Evolutionary conservation across 1,284 basidiomycete genomes (phyloP), one percentile per base, ranked within the genome.

Genomic region (Tylopilus sp.): DNA sequence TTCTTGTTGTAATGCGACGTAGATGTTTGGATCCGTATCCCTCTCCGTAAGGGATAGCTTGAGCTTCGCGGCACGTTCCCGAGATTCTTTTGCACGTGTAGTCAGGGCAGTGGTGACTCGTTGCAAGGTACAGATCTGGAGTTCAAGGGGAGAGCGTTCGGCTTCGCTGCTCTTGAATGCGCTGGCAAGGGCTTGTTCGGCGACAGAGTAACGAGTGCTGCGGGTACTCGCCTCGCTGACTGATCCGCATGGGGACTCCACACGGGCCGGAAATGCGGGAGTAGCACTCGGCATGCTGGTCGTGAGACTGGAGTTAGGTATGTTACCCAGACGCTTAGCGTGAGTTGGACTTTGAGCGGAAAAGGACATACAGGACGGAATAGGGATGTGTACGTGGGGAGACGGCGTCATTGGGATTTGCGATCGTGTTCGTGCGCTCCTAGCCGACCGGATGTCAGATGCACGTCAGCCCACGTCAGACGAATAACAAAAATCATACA

Each of bases 41-140:
- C 80, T 78, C 58, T 82, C 77, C 16, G 72, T 70, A 10, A 89
- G 79, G 52, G 79, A 69, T 18, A 68, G 70, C 22, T 83, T 82
- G 51, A 88, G 74, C 64, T 79, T 81, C 36, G 76, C 78, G 6
- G 80, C 79, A 61, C 81, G 81, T 58, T 82, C 79, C 60, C 80
- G 79, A 9, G 85, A 80, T 36, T 87, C 86, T n/a, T 73, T 69
- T 12, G 83, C 83, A 73, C 83, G 84, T 65, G 80, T 72, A 59
- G 77, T 76, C 53, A 89, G 81, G 41, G 82, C 58, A 38, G 77
- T 73, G 2, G 81, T 81, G 6, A 82, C 86, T 53, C 77, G 77
- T 66, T 84, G 80, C 62, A 88, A 74, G 38, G 81, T 77, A 59
- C 79, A 74, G 53, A 88, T 82, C 70, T 88, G 84, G 61, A 86